Conservation (phyloP, 2,329 filamentous ascomycete species). For the Fusarium setosum region DNA sequence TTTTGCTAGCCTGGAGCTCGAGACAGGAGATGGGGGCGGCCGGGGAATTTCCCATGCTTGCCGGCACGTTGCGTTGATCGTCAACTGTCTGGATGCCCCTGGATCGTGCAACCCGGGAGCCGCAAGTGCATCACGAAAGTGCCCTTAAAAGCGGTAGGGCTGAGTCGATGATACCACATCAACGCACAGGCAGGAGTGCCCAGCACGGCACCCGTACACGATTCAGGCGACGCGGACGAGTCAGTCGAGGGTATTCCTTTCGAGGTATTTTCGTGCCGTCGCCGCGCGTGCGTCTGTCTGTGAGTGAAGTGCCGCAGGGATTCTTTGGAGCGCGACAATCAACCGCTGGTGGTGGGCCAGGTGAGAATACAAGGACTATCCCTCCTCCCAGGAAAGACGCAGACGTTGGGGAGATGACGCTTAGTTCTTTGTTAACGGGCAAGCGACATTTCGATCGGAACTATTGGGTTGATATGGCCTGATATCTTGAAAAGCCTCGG, state of each 20-base stretch:
- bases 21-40: slow-evolving; percentile 7
- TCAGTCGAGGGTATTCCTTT: slow-evolving; percentile 14
- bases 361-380: slow-evolving; percentile 37
- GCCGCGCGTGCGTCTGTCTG: slow-evolving; percentile 21
- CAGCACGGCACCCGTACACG: slow-evolving; percentile 20
- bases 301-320: slow-evolving; percentile 28
- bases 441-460: slow-evolving; percentile 36
- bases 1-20: slow-evolving; percentile 11
- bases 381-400: slow-evolving; percentile 24
- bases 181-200: slow-evolving; percentile 19
- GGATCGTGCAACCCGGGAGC: slow-evolving; percentile 27
- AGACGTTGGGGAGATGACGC: slow-evolving; percentile 42
- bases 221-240: slow-evolving; percentile 13
- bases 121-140: slow-evolving; percentile 32
- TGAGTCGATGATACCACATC: slow-evolving; percentile 35
- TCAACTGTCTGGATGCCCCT: slow-evolving; percentile 28
- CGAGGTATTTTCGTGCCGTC: slow-evolving; percentile 35
- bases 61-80: slow-evolving; percentile 30
- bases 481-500: slow-evolving; percentile 26
- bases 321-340: slow-evolving; percentile 33
- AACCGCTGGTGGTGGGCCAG: slow-evolving; percentile 31
- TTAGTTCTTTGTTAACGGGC: slow-evolving; percentile 28
- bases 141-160: slow-evolving; percentile 31
- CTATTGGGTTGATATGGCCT: slow-evolving; percentile 36
- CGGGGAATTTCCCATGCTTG: slow-evolving; percentile 22